Conservation (phyloP, 1,284 basidiomycete genomes). For the Heimioporus retisporus region DNA sequence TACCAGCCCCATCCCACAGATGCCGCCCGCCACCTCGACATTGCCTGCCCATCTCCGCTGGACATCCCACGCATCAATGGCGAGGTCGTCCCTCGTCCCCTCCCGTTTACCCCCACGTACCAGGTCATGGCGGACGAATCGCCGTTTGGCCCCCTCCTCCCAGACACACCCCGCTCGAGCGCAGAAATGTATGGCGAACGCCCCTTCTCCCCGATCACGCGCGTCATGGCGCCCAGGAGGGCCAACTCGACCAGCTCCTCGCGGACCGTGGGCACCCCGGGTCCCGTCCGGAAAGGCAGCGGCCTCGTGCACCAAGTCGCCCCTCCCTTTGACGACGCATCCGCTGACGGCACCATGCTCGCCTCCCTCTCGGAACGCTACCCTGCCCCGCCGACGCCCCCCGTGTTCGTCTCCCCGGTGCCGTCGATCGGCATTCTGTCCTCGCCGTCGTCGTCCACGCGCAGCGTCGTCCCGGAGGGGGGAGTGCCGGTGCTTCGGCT, state of each 20-base stretch:
- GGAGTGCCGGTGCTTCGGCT: too few relatives aligned
- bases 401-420: constrained; percentile 38
- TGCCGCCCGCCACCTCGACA: background rate
- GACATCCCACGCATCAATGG: constrained; percentile 13
- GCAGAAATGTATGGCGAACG: constrained; percentile 40
- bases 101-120: constrained; percentile 33
- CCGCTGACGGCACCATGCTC: too few relatives aligned
- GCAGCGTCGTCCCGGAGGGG: constrained; percentile 11
- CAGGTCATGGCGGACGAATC: constrained; percentile 35
- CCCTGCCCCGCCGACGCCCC: constrained; percentile 40
- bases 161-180: constrained; percentile 41
- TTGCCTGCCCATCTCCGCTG: constrained; percentile 17
- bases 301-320: constrained; percentile 30
- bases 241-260: constrained; percentile 26
- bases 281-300: constrained; percentile 27
- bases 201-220: constrained; percentile 39
- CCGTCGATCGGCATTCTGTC: constrained; percentile 35
- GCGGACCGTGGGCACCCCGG: constrained; percentile 23
- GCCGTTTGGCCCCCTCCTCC: constrained; percentile 42
- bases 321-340: too few relatives aligned
- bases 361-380: constrained; percentile 44
- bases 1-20: background rate
- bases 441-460: constrained; percentile 33
- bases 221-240: constrained; percentile 27
- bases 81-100: constrained; percentile 9